Base-by-base conservation (phyloP, 2,329 filamentous ascomycete species). In the Pseudogymnoascus sp. region DNA sequence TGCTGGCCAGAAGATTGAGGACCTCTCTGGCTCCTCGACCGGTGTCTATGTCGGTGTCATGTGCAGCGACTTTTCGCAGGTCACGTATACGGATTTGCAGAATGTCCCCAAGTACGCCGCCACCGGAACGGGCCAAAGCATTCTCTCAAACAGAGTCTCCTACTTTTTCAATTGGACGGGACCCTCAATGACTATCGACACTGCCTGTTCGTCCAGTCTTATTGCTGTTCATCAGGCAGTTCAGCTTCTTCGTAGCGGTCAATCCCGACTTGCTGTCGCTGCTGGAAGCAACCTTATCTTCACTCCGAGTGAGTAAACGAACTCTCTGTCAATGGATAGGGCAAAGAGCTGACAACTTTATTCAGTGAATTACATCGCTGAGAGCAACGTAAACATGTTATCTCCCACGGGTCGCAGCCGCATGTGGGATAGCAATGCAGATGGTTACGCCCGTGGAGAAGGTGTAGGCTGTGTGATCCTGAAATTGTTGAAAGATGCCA, bases 381-480 rank as follows among this genome's bases (percentile, higher is more conserved):
- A 62, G 33, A 62, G 56, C 26, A 79, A 82, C 60, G 73, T 76
- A 0, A 75, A 74, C 2, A 66, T 79, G 59, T 79, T 67, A 6
- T 67, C 65, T 4, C 64, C 64, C 4, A 53, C 47, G 3, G 63
- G 63, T 8, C 53, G 42, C 1, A 63, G 77, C 83, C 53, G 85
- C 82, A 6, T 69, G 68, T 69, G 68, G 68, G 66, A 69, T 47
- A 24, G 31, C 1, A 61, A 47, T 7, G 66, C 66, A 7, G 61
- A 69, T 50, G 68, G 68, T 5, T 69, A 69, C 24, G 68, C 64
- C 8, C 62, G 68, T 33, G 68, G 68, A 6, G 86, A 89, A 67
- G 86, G 85, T 0, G 76, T 83, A 31, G 83, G 79, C 0, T 77
- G 83, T 10, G 72, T 89, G 1, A 68, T 87, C 2, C 69, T 89